phyloP scores from a whole-genome alignment of 2,329 filamentous ascomycete genomes.

The Coniochaeta hoffmannii region DNA sequence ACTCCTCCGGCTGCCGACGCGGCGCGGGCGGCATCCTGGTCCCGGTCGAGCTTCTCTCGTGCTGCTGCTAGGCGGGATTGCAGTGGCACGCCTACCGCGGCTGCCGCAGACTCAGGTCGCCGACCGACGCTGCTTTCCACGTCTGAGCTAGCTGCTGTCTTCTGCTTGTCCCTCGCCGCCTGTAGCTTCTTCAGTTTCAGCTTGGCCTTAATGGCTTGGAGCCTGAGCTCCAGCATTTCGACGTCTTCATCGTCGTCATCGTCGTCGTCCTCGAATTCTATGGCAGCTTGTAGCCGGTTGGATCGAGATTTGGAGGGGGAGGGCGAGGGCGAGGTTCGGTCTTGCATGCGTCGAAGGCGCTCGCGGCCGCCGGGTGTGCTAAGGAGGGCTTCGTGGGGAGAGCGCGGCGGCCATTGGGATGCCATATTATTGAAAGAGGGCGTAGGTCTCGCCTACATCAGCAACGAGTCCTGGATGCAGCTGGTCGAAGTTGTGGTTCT shows the following conservation, averaged over 20 bases:
- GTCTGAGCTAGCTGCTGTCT: conserved; percentile 10
- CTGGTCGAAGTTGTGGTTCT: too few relatives aligned
- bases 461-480: not conserved
- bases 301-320: conserved; percentile 51
- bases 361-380: conserved; percentile 73
- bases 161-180: conserved; percentile 43
- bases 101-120: not conserved
- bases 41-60: conserved; percentile 15
- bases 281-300: conserved; percentile 26
- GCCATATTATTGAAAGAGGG: conserved; percentile 21
- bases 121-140: not conserved
- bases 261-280: conserved; percentile 19
- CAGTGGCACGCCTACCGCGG: conserved; percentile 16
- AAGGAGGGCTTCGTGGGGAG: conserved; percentile 56
- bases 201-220: conserved; percentile 82
- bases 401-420: conserved; percentile 59
- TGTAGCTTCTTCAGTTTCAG: conserved; percentile 83
- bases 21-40: conserved; percentile 8
- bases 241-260: conserved; percentile 71
- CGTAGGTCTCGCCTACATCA: not conserved
- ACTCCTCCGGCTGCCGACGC: conserved; percentile 32
- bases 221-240: conserved; percentile 77
- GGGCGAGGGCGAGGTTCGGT: conserved; percentile 59
- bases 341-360: conserved; percentile 61
- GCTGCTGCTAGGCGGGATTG: conserved; percentile 17